A percentile compares a stretch with the other conserved stretches of the same genome.
These are phyloP conservation scores for Diaporthe helianthi DNA, from an alignment of 2,329 filamentous ascomycete genomes.

Conservation along the genomic window DNA sequence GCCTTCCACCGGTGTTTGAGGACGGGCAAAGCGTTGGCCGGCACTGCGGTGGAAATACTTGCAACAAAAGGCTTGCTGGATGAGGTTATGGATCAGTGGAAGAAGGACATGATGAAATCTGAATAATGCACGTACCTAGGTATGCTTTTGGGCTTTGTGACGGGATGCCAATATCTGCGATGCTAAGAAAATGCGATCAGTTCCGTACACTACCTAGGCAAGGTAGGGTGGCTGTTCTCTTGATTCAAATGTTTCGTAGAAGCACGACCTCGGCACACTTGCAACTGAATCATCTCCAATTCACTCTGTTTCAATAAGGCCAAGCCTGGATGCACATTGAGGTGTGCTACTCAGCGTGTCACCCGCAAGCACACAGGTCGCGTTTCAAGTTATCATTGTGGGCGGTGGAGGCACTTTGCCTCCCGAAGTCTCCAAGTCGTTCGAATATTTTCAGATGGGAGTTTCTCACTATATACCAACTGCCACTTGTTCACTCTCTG, in stretches of 20 bases:
- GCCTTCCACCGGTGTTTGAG: conserved; percentile 55
- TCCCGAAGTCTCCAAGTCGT: neutral
- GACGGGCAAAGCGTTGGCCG: conserved; percentile 56
- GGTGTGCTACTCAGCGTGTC: neutral
- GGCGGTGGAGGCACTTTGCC: neutral
- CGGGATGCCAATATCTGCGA: no score
- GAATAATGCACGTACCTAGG: no score
- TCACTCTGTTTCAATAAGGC: neutral
- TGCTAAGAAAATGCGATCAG: neutral
- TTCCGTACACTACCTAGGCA: no score
- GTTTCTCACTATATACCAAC: neutral
- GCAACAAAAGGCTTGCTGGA: conserved; percentile 50
- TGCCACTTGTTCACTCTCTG: conserved; percentile 9
- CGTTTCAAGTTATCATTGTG: neutral
- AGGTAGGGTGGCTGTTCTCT: no score
- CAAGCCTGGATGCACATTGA: neutral
- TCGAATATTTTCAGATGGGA: neutral
- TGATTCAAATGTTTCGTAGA: neutral
- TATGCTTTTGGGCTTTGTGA: no score
- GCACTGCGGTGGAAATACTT: conserved; percentile 56
- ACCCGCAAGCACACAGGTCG: neutral
- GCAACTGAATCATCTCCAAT: no score
- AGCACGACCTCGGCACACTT: no score
- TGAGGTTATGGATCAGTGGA: conserved; percentile 50
- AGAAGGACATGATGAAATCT: conserved; percentile 39